Base-by-base conservation (phyloP, 768 basidiomycete genomes). In the Scleroderma bovista region DNA sequence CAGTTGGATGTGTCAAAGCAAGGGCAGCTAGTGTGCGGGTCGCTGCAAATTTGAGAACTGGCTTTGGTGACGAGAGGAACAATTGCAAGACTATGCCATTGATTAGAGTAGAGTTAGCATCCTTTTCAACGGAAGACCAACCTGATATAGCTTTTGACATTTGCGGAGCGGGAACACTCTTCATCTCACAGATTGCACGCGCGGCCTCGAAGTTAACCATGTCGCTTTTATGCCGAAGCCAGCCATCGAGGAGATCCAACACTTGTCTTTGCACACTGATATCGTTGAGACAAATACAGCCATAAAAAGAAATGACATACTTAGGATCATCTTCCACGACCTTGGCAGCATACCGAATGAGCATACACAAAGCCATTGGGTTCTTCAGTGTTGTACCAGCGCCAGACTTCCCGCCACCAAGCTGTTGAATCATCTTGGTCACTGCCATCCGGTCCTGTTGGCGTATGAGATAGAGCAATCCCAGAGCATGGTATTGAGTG, bases 201-300 rank as follows among this genome's bases (percentile, higher is more conserved):
- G 96, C 95, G 19, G 96, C 96, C 68, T 99, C 96, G 53, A 93
- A 89, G 71, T 98, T 98, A 63, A 99, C 96, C 95, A 97, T 99
- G 66, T 99, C 96, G 58, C 93, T 96, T 76, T 99, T 99, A 72
- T 99, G 96, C 51, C 93, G 83, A 52, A 98, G 74, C 84, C 93
- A 94, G 31, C 88, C 86, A 64, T 98, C 96, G 33, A 98, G 75
- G 38, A 96, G 78, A 56, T 98, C 96, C 46, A 92, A 75, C 79
- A 97, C 95, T 60, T 90, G 93, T 53, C 80, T 83, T 68, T 95
- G 93, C 22, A 94, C 74, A 62, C 95, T 99, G 57, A 1, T 23
- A 17, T 3, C 13, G 1, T 8, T 48, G 16, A 48, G 41, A 44
- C 51, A 36, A 15, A n/a, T 55, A 12, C 33, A 13, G 17, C n/a